A percentile compares a stretch with the other conserved stretches of the same genome.
Evolutionary conservation across 1,139 yeast species (phyloP).

Genomic region (Scheffersomyces segobiensis): DNA sequence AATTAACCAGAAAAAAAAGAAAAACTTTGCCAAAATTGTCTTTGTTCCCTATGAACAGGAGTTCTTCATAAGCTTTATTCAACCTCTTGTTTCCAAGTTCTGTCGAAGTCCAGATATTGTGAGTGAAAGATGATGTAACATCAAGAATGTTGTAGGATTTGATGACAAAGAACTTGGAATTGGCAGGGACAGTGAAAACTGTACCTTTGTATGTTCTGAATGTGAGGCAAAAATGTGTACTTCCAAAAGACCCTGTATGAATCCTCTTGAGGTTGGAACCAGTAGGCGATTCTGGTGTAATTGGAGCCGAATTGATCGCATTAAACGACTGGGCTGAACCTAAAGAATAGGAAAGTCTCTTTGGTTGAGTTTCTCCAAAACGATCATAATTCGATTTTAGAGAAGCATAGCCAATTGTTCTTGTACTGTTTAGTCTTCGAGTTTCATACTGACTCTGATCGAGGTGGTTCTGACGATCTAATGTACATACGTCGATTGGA

Average conservation of each 20-base stretch:
- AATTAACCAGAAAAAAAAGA: conserved; percentile 58
- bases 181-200: conserved; percentile 12
- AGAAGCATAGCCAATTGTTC: not conserved
- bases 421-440: not conserved
- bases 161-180: conserved; percentile 53
- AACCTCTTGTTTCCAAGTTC: conserved; percentile 56
- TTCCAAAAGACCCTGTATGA: not conserved
- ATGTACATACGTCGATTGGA: not conserved
- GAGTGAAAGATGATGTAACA: conserved; percentile 48
- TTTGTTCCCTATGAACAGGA: conserved; percentile 16
- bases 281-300: not conserved
- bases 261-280: not conserved
- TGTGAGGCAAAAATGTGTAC: not conserved
- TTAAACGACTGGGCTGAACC: not conserved
- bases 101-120: conserved; percentile 62
- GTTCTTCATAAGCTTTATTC: conserved; percentile 33
- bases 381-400: not conserved
- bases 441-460: not conserved
- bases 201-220: conserved; percentile 26
- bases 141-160: conserved; percentile 53
- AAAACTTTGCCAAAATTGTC: conserved; percentile 33
- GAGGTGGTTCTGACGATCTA: not conserved
- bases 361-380: not conserved
- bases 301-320: not conserved
- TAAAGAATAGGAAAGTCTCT: not conserved